Percentiles rank a stretch among this genome's conserved stretches.
Conservation (phyloP, 768 basidiomycete species). For the Leccinum pellstonianum region DNA sequence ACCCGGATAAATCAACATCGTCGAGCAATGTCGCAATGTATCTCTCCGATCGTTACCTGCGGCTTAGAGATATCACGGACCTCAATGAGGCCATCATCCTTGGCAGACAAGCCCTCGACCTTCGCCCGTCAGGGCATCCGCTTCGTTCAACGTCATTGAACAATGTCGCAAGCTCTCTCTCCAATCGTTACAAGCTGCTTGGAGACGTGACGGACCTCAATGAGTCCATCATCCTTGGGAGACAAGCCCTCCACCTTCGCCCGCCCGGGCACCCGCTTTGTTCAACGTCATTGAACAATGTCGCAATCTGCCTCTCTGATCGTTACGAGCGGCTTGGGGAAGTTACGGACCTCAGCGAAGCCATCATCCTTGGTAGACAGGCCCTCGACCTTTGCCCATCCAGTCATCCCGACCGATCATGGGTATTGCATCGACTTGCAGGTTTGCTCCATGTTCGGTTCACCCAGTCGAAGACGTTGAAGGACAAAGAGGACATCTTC, state of each 20-base stretch:
- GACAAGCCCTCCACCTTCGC: neutral
- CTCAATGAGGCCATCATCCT: neutral
- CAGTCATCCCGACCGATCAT: too few species aligned
- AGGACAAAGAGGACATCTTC: neutral
- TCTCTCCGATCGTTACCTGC: neutral
- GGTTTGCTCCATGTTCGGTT: too few species aligned
- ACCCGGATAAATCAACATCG: too few species aligned
- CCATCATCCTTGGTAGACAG: too few species aligned
- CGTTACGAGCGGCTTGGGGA: neutral
- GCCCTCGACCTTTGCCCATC: too few species aligned
- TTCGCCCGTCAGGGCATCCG: neutral
- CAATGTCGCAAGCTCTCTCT: neutral
- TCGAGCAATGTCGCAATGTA: neutral
- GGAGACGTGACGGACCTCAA: neutral
- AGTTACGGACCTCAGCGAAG: too few species aligned
- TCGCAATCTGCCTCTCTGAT: neutral
- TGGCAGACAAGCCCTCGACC: too few species aligned
- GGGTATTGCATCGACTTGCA: too few species aligned
- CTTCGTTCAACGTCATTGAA: neutral
- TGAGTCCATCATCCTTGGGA: neutral
- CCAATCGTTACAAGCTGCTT: neutral
- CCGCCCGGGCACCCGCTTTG: too few species aligned
- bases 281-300: neutral
- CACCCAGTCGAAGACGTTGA: neutral
- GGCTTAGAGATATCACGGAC: neutral